Percentiles rank a stretch among this genome's conserved stretches.
Conservation (phyloP, 192 early-diverging fungal genomes). For the Physocladia obscura region DNA sequence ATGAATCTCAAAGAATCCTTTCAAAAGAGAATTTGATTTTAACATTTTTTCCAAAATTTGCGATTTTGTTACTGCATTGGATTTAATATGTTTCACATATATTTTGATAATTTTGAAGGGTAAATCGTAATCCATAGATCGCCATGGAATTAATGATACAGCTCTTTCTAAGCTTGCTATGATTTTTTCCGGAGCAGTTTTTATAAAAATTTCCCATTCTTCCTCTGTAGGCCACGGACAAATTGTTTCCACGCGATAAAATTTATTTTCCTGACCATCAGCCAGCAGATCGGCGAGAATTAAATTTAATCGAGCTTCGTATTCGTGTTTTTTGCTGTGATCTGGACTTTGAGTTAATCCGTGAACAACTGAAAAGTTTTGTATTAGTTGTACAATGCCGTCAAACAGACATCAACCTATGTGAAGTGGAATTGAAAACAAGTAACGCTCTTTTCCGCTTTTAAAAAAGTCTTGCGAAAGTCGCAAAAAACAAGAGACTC, state of each 20-base stretch:
- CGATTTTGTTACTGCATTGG: conserved; percentile 3
- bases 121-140: background rate
- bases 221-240: conserved; percentile 5
- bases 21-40: background rate
- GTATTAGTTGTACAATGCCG: too few species aligned
- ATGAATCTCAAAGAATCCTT: conserved; percentile 1
- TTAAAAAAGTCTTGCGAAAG: background rate
- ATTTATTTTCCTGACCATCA: conserved; percentile 1
- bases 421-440: conserved; percentile 10
- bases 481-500: conserved; percentile 9
- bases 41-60: background rate
- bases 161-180: background rate
- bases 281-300: background rate
- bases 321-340: background rate
- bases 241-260: background rate
- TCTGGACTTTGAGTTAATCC: too few species aligned
- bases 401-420: too few species aligned
- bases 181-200: background rate
- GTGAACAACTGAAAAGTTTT: too few species aligned
- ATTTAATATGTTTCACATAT: background rate
- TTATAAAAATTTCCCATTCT: background rate
- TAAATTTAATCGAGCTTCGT: background rate
- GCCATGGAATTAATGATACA: background rate
- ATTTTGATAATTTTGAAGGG: conserved; percentile 7
- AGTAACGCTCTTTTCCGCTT: background rate